A percentile compares a stretch with the other conserved stretches of the same genome.
These are phyloP conservation scores for Panicum hallii DNA, from an alignment of 202 grass and related monocot species.

Conservation along the genomic window DNA sequence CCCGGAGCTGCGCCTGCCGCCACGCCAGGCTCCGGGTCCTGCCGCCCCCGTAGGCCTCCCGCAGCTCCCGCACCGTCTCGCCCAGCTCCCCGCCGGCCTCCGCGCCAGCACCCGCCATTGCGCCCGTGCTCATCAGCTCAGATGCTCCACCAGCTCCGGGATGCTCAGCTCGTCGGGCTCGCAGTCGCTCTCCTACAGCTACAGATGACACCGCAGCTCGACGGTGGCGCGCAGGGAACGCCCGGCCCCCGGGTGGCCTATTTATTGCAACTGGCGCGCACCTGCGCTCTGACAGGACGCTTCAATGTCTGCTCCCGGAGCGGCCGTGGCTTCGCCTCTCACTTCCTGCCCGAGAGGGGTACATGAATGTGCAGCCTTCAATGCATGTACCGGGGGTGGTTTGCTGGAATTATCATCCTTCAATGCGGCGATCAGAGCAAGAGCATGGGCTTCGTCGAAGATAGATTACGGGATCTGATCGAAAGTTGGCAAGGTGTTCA, in stretches of 20 bases:
- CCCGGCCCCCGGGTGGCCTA: not conserved
- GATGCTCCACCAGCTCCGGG: too few relatives aligned
- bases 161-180: not conserved
- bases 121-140: not conserved
- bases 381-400: not conserved
- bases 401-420: slow-evolving; percentile 7
- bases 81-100: not conserved
- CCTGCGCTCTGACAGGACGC: not conserved
- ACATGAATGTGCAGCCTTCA: not conserved
- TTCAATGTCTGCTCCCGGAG: not conserved
- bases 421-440: not conserved
- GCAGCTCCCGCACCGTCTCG: slow-evolving; percentile 50
- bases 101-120: not conserved
- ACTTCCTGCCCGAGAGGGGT: not conserved
- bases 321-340: not conserved
- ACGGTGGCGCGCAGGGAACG: not conserved
- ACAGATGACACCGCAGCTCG: not conserved
- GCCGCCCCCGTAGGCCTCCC: slow-evolving; percentile 60
- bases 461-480: not conserved
- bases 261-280: slow-evolving; percentile 40
- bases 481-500: not conserved
- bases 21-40: slow-evolving; percentile 69
- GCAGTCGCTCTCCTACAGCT: not conserved
- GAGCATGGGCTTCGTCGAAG: not conserved
- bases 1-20: slow-evolving; percentile 73